Base-by-base conservation (phyloP, 345 rosid genomes). In the Eucalyptus cloeziana region DNA sequence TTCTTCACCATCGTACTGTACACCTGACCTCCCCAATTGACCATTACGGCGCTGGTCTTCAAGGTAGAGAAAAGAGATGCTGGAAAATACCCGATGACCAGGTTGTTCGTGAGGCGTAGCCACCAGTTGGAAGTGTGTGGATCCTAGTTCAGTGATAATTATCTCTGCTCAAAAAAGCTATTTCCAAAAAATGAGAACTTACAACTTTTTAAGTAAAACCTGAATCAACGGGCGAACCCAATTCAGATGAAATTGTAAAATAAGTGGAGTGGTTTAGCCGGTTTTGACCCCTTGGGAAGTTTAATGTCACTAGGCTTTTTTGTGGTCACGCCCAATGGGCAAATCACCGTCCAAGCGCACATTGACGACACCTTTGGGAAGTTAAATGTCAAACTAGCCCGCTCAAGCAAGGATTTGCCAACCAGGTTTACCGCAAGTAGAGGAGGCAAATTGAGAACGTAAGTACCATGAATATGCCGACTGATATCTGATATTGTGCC, bases 11-110 rank as follows among this genome's bases (percentile, higher is more conserved):
- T 89, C 30, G 62, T 25, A 88, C 96, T 95, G 54, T 91, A 86
- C 67, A 95, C 96, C 89, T 94, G 91, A 25, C 96, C 96, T 86
- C 96, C 96, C 96, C 96, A 94, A 76, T 93, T 89, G 15, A 94
- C 95, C n/a, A 92, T 49, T 13, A 85, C 91, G 2, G 96, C 90
- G 67, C 93, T 95, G 24, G 80, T 91, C 2, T 58, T 79, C n/a
- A 94, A 90, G 87, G 7, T 17, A 1, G 1, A 9, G 87, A 94
- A 91, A 13, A 94, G 90, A 49, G 37, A n/a, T 25, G 79, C 92
- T 0, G 96, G 95, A 93, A 94, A 94, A 56, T 94, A 95, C 14
- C 95, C 96, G 7, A 89, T 13, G 5, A 89, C n/a, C n/a, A 11
- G 25, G 13, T 24, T 30, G 40, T 86, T 4, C 21, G 49, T 86